Conservation (phyloP, 2,329 filamentous ascomycete genomes). For the Arachnomyces sp. region DNA sequence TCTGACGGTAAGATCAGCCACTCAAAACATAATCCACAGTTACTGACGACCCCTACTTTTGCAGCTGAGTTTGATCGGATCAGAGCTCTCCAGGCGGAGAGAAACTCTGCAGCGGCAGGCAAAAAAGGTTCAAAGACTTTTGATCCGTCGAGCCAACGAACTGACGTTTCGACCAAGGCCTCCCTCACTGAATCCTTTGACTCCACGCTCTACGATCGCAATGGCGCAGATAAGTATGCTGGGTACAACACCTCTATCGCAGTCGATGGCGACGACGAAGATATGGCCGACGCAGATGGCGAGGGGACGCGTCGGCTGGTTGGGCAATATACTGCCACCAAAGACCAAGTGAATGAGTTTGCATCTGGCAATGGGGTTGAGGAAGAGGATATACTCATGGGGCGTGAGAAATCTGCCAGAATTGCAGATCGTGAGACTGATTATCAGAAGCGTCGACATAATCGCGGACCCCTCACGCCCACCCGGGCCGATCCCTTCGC, state of each 20-base stretch:
- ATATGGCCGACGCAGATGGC: conserved; percentile 67
- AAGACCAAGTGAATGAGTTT: conserved; percentile 89
- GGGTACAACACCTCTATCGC: conserved; percentile 90
- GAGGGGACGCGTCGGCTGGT: conserved; percentile 72
- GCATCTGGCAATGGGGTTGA: conserved; percentile 76
- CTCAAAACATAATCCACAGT: not conserved
- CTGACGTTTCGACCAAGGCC: conserved; percentile 78
- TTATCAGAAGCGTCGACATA: conserved; percentile 92
- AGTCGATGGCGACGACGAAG: conserved; percentile 67
- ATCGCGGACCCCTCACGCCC: conserved; percentile 71
- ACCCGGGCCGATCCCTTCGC: conserved; percentile 81
- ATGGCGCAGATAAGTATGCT: conserved; percentile 70
- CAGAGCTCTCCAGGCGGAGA: conserved; percentile 83
- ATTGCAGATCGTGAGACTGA: conserved; percentile 92
- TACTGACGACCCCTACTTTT: conserved; percentile 5
- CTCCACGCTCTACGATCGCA: conserved; percentile 74
- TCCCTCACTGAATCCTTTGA: conserved; percentile 84
- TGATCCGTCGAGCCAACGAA: conserved; percentile 71
- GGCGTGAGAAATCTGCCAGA: conserved; percentile 79
- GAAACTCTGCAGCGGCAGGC: conserved; percentile 67
- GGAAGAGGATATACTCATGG: conserved; percentile 82
- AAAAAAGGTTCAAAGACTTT: conserved; percentile 78
- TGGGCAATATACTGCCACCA: conserved; percentile 92
- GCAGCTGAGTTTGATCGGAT: conserved; percentile 78
- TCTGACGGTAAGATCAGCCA: conserved; percentile 34